Conservation (phyloP, 352 stramenopile species). For the Lagenidium giganteum region DNA sequence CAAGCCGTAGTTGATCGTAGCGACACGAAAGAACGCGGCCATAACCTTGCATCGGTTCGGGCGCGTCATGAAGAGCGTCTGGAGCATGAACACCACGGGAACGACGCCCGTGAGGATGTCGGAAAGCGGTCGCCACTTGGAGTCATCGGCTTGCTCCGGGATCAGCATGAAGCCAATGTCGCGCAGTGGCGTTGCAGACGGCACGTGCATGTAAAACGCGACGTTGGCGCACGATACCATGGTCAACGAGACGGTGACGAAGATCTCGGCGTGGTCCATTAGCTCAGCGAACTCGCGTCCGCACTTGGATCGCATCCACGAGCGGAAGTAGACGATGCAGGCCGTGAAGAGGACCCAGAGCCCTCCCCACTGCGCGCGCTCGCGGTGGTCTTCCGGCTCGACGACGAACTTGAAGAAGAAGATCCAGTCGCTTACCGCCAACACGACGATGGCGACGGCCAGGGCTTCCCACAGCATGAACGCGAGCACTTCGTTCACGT, state of each 20-base stretch:
- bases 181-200: conserved; percentile 41
- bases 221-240: conserved; percentile 75
- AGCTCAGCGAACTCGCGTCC: conserved; percentile 34
- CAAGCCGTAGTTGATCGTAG: conserved; percentile 68
- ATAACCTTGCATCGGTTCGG: conserved; percentile 43
- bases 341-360: conserved; percentile 45
- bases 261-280: conserved; percentile 62
- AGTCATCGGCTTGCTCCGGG: conserved; percentile 52
- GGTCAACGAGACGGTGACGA: conserved; percentile 50
- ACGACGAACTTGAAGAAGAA: conserved; percentile 68
- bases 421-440: conserved; percentile 49
- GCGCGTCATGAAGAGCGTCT: conserved; percentile 43
- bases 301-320: conserved; percentile 30
- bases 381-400: conserved; percentile 35
- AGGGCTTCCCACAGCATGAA: conserved; percentile 43
- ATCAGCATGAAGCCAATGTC: conserved; percentile 76
- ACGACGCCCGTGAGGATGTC: conserved; percentile 59
- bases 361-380: conserved; percentile 38
- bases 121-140: conserved; percentile 52
- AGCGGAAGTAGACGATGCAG: conserved; percentile 41
- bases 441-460: conserved; percentile 31
- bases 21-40: conserved; percentile 60
- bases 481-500: conserved; percentile 32
- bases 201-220: conserved; percentile 66
- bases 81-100: conserved; percentile 53